Conservation (phyloP, 169 alveolate genomes). For the Condylostoma magnum region DNA sequence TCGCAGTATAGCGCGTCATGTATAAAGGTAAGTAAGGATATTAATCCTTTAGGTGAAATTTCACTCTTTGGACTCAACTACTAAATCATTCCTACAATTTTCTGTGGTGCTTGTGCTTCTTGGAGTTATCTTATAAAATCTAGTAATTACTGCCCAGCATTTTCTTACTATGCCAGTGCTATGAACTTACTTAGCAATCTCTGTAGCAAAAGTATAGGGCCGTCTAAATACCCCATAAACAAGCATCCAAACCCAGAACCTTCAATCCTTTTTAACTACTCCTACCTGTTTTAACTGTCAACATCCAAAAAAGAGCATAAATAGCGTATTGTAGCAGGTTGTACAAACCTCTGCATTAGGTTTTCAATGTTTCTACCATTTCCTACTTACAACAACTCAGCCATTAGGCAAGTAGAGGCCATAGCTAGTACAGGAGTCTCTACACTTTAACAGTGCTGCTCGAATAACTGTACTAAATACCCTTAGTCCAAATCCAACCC, state of each 20-base stretch:
- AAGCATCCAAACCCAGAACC: constrained; percentile 84
- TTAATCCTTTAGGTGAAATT: constrained; percentile 79
- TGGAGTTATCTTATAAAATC: constrained; percentile 23
- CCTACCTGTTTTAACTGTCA: constrained; percentile 48
- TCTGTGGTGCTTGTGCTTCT: constrained; percentile 40
- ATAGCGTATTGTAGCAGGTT: background rate
- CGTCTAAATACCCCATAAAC: constrained; percentile 71
- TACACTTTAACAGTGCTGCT: background rate
- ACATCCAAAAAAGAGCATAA: constrained; percentile 47
- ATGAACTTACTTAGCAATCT: constrained; percentile 50
- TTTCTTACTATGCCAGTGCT: background rate
- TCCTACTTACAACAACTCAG: constrained; percentile 61
- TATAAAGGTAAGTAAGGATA: constrained; percentile 55
- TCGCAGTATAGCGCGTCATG: constrained; percentile 69
- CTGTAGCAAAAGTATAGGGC: constrained; percentile 60
- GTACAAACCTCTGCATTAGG: background rate
- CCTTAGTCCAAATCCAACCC: constrained; percentile 54
- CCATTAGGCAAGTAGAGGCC: constrained; percentile 41
- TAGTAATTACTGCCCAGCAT: background rate
- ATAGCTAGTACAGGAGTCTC: constrained; percentile 17
- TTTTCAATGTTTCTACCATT: background rate
- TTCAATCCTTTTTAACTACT: constrained; percentile 74
- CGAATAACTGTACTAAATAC: background rate
- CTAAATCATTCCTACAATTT: constrained; percentile 15
- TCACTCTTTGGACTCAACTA: constrained; percentile 70